phyloP scores from a whole-genome alignment of 192 early-diverging fungal species.

The Geranomyces variabilis region DNA sequence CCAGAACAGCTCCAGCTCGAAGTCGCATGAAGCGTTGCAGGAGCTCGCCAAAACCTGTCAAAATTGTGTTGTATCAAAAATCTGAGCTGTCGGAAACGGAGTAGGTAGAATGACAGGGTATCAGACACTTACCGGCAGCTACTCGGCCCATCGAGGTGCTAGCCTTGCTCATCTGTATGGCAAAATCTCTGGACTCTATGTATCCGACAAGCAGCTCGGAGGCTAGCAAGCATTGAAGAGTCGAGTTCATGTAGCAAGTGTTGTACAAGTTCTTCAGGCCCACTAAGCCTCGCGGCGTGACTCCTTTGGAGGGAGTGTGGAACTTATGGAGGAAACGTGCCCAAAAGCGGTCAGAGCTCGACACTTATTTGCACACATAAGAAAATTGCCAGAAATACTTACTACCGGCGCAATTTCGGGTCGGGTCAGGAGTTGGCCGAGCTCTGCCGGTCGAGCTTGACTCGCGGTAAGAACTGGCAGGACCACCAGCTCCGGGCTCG shows the following conservation, averaged over 20 bases:
- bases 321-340: too few relatives aligned
- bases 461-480: too few relatives aligned
- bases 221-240: constrained; percentile 57
- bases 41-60: constrained; percentile 21
- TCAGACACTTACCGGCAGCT: constrained; percentile 42
- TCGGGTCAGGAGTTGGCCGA: too few relatives aligned
- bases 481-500: too few relatives aligned
- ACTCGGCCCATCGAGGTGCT: constrained; percentile 46
- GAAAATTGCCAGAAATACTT: too few relatives aligned
- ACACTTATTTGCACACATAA: too few relatives aligned
- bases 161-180: constrained; percentile 37
- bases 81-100: not conserved
- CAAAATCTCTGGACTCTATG: constrained; percentile 21
- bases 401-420: too few relatives aligned
- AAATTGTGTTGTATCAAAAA: not conserved
- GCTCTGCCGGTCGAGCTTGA: too few relatives aligned
- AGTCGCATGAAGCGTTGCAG: constrained; percentile 25
- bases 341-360: too few relatives aligned
- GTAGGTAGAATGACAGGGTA: too few relatives aligned
- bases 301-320: not conserved
- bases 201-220: constrained; percentile 38
- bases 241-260: constrained; percentile 66
- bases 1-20: constrained; percentile 50
- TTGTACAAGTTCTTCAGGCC: constrained; percentile 57
- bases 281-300: constrained; percentile 32